Conservation (phyloP, 2,329 filamentous ascomycete species). For the Cercospora brassicicola region DNA sequence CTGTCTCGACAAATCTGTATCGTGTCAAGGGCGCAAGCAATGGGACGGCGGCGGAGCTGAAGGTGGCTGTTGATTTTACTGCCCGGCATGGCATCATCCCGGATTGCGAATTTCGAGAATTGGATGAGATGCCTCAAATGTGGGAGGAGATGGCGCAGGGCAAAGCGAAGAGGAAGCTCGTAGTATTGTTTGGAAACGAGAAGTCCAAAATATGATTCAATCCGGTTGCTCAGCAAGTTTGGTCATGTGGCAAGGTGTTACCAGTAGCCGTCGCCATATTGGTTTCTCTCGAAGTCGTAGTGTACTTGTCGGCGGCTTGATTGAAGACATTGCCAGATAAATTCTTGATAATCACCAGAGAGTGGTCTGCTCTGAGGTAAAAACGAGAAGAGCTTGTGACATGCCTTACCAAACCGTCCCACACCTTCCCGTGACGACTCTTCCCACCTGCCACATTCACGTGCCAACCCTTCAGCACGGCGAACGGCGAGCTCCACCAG, state of each 20-base stretch:
- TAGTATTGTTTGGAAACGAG: not conserved
- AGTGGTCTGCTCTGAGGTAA: not conserved
- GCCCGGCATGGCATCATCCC: not conserved
- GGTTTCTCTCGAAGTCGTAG: too few species aligned
- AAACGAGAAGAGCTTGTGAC: too few species aligned
- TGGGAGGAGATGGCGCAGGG: not conserved
- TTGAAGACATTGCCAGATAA: too few species aligned
- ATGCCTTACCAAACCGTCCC: not conserved
- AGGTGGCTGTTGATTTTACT: not conserved
- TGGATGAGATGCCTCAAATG: constrained; percentile 1
- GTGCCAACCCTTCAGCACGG: not conserved
- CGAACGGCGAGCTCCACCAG: constrained; percentile 15
- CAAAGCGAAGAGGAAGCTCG: not conserved
- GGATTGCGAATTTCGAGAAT: not conserved
- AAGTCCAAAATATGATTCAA: not conserved
- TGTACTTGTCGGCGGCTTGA: too few species aligned
- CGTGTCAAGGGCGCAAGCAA: not conserved
- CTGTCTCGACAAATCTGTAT: not conserved
- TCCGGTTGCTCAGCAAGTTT: not conserved
- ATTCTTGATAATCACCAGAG: too few species aligned
- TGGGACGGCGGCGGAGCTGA: not conserved
- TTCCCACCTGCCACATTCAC: not conserved
- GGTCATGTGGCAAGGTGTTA: too few species aligned
- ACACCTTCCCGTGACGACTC: not conserved
- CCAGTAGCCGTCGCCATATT: too few species aligned